Evolutionary conservation across 768 basidiomycete species (phyloP), one percentile per base, ranked within the genome.

Genomic region (Termitomyces sp.): DNA sequence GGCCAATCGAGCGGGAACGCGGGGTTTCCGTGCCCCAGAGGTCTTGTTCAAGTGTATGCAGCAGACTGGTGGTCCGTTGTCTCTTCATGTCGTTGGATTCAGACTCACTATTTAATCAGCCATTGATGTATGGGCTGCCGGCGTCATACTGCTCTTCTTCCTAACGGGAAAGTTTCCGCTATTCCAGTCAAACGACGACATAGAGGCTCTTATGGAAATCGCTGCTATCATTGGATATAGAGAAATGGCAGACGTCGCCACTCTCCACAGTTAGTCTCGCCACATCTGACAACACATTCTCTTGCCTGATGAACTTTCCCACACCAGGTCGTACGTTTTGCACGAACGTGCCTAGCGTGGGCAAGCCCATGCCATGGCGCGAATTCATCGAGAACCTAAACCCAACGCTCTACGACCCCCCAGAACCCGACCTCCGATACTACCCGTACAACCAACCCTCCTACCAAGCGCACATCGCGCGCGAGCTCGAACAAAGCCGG

Each of bases 1-100:
- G 68, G 94, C 97, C 2, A 98, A 98, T 66, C 83, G 97, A 46
- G 97, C 97, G 1, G 97, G 97, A 3, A 99, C 97, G 12, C 75
- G 97, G 63, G 97, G 97, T 0, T 99, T 99, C 68, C 83, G 97
- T 55, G 94, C 97, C 1, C 97, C 97, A 0, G 97, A 99, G 64
- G 96, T 99, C 2, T 70, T 99, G 37, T 68, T 99, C 40, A 99
- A 98, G 69, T 99, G 97, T 62, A 83, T 83, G 3, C 88, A 93
- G 62, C 97, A 99, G 71, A 87, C 85, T 9, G 93, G 92, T 58
- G 92, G 96, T 95, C 61, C 58, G 84, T 71, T 38, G 42, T 34
- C 19, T 32, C 10, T 43, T 11, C 45, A 19, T 12, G 45, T 45
- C 34, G 24, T 30, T 54, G 56, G 21, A 21, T 14, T 49, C 24